A percentile compares a stretch with the other conserved stretches of the same genome.
Evolutionary conservation across 768 basidiomycete genomes (phyloP).

Genomic region (Artomyces pyxidatus): DNA sequence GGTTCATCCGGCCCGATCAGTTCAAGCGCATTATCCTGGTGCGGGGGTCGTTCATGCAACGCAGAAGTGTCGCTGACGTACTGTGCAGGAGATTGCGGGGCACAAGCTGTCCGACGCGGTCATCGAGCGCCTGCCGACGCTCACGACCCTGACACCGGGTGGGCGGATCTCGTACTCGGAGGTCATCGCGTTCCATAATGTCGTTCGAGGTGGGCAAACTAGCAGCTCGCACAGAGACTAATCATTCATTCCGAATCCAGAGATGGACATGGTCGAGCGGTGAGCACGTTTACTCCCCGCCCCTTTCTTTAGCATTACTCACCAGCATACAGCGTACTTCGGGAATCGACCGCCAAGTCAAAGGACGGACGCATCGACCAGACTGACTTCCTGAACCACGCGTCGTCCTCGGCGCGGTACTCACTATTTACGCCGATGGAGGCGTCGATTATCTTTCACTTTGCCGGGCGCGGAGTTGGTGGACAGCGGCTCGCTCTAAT

Average conservation of each 20-base stretch:
- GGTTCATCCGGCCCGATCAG: conserved; percentile 88
- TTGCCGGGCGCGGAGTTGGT: conserved; percentile 74
- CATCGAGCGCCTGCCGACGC: conserved; percentile 84
- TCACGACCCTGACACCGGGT: conserved; percentile 84
- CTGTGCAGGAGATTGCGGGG: conserved; percentile 90
- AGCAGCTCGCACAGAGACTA: not conserved
- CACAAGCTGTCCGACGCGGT: conserved; percentile 96
- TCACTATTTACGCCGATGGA: conserved; percentile 97
- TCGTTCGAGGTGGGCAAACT: conserved; percentile 63
- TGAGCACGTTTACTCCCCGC: conserved; percentile 22
- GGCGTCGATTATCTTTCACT: conserved; percentile 96
- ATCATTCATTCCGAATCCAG: conserved; percentile 26
- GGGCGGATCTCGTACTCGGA: conserved; percentile 94
- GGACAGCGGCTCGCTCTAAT: conserved; percentile 69
- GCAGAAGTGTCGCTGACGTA: no score
- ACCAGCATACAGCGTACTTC: conserved; percentile 54
- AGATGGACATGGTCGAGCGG: conserved; percentile 97
- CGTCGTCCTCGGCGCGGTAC: conserved; percentile 82
- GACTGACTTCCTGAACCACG: conserved; percentile 89
- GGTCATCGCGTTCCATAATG: conserved; percentile 95
- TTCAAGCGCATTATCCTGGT: conserved; percentile 95
- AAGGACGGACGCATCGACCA: conserved; percentile 96
- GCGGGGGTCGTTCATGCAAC: no score
- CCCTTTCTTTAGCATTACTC: not conserved
- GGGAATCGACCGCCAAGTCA: conserved; percentile 81